These are phyloP conservation scores for Fusarium verticillioides DNA, from an alignment of 2,329 filamentous ascomycete genomes.

Conservation along the genomic window DNA sequence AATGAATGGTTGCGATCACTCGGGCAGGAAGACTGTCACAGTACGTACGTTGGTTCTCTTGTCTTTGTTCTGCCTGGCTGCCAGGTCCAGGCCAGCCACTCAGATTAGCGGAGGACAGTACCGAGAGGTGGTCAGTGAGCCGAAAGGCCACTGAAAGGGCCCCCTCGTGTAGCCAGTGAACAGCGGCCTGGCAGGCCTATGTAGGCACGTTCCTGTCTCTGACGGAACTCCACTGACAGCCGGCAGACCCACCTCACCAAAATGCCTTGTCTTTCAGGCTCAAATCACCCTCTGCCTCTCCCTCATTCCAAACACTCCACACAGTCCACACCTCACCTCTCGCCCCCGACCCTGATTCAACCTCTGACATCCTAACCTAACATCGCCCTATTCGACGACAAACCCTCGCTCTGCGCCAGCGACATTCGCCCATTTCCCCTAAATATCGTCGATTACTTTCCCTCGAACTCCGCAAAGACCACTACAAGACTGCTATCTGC, in stretches of 20 bases:
- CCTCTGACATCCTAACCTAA: constrained; percentile 43
- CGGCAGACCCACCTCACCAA: constrained; percentile 3
- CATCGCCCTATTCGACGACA: constrained; percentile 39
- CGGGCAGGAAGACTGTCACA: neutral
- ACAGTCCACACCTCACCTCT: constrained; percentile 43
- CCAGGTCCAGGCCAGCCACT: constrained; percentile 25
- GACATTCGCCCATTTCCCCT: constrained; percentile 39
- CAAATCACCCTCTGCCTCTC: constrained; percentile 37
- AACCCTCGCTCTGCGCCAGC: constrained; percentile 40
- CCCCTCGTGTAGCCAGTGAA: constrained; percentile 6
- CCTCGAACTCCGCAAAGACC: constrained; percentile 2
- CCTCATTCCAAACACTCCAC: constrained; percentile 46
- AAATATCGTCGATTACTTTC: constrained; percentile 26
- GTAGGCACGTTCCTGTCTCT: constrained; percentile 13
- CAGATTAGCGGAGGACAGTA: constrained; percentile 29
- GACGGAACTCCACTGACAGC: constrained; percentile 8
- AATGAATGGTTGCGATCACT: neutral
- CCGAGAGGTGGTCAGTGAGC: constrained; percentile 29
- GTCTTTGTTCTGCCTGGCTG: constrained; percentile 19
- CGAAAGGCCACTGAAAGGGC: constrained; percentile 15
- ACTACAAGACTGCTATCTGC: constrained; percentile 22
- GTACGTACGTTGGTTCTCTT: constrained; percentile 5
- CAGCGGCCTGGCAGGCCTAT: constrained; percentile 14
- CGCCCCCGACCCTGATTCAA: constrained; percentile 45
- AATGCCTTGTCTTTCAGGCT: constrained; percentile 51